Evolutionary conservation across 768 basidiomycete species (phyloP), one percentile per base, ranked within the genome.

Genomic region (Suillus spraguei): DNA sequence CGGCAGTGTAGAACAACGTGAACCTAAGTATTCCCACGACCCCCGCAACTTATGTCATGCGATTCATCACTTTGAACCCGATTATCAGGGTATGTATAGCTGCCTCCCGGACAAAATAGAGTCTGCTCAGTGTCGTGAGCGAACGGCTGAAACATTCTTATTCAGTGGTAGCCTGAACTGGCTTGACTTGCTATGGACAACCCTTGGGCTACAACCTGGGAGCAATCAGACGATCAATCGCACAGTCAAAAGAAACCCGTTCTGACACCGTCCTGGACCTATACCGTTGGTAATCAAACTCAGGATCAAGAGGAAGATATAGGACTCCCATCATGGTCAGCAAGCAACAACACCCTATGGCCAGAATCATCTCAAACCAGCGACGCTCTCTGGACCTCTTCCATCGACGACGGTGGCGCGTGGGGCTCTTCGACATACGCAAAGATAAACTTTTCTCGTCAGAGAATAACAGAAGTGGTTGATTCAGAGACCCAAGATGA

Each of bases 161-260:
- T 58, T 39, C 10, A 24, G 56, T 58, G 11, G 39, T 5, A 56
- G 20, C 33, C 20, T 53, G 33, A 53, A n/a, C 10, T 9, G 14
- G 16, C 24, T 32, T 3, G 24, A 22, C 35, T n/a, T 58, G 39
- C 24, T 35, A 91, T 91, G 89, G 89, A 91, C 67, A 87, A 92
- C 74, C 87, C 89, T 55, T 93, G 90, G 87, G 84, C 85, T 47
- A 88, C 88, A 73, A 83, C 86, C 61, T 90, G 87, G 88, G 82
- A 80, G 61, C 84, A 86, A 65, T 72, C 85, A 54, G 66, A 77
- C 24, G 79, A 80, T 62, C 64, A 69, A 38, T 32, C 50, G 33
- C 32, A 32, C 9, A 24, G 33, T 52, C 46, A 59, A 11, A 53
- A 61, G 35, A 54, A 59, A 55, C 61, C 59, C 22, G 9, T 59